These are phyloP conservation scores for Lichtheimia ornata DNA, from an alignment of 371 early-diverging fungal genomes.

Conservation along the genomic window DNA sequence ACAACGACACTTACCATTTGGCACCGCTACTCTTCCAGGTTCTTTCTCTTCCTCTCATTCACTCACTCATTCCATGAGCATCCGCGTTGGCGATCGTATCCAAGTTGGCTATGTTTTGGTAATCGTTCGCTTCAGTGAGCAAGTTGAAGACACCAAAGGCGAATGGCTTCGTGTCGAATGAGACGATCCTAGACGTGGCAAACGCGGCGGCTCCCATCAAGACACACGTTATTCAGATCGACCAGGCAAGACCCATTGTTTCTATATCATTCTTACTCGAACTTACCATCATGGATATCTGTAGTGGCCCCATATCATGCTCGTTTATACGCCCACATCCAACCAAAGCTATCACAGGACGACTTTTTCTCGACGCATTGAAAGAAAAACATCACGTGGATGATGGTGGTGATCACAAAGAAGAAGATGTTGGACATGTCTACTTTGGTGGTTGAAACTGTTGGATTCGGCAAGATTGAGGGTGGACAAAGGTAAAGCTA, in stretches of 20 bases:
- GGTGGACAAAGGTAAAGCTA: slow-evolving; percentile 51
- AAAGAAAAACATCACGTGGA: slow-evolving; percentile 54
- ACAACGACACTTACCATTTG: slow-evolving; percentile 24
- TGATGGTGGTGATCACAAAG: slow-evolving; percentile 9
- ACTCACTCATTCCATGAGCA: neutral
- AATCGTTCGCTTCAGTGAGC: slow-evolving; percentile 71
- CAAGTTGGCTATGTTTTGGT: slow-evolving; percentile 48
- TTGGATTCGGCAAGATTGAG: slow-evolving; percentile 79
- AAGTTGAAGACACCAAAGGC: slow-evolving; percentile 58
- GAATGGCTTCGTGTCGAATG: slow-evolving; percentile 92
- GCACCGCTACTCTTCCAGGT: slow-evolving; percentile 27
- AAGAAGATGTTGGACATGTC: slow-evolving; percentile 35
- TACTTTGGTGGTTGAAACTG: slow-evolving; percentile 71
- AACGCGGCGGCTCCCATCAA: slow-evolving; percentile 75
- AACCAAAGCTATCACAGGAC: slow-evolving; percentile 52
- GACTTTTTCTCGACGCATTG: slow-evolving; percentile 55
- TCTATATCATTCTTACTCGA: neutral
- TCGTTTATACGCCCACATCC: slow-evolving; percentile 75
- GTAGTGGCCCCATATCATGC: slow-evolving; percentile 50
- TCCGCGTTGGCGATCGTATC: slow-evolving; percentile 36
- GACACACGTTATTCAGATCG: slow-evolving; percentile 68
- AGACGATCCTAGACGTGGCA: slow-evolving; percentile 77
- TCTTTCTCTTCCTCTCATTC: too few species aligned
- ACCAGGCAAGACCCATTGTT: neutral
- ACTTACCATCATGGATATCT: neutral